These are phyloP conservation scores for Pseudocercospora macadamiae DNA, from an alignment of 2,329 filamentous ascomycete species.

Conservation along the genomic window DNA sequence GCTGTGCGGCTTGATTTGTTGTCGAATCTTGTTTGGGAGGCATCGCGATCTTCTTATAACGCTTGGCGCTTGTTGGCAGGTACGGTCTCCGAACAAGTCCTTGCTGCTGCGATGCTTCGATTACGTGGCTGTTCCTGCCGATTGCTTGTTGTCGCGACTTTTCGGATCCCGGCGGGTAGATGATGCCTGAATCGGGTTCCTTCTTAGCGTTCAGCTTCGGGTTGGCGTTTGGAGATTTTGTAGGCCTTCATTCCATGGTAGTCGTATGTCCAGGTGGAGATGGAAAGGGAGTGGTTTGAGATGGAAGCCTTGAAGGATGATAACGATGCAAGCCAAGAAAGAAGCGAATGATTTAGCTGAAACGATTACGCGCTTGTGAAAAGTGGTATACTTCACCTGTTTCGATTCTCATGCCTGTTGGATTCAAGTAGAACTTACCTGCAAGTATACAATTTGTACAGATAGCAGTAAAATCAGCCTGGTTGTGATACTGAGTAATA, in stretches of 20 bases:
- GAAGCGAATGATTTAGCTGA: background rate
- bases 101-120: background rate
- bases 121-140: background rate
- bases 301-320: too few relatives aligned
- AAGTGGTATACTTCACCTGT: background rate
- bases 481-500: too few relatives aligned
- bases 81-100: background rate
- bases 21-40: background rate
- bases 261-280: too few relatives aligned
- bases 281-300: too few relatives aligned
- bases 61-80: background rate
- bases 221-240: too few relatives aligned
- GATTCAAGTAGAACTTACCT: too few relatives aligned
- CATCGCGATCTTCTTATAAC: background rate
- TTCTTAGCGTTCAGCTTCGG: background rate
- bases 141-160: background rate
- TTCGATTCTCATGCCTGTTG: too few relatives aligned
- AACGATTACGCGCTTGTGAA: background rate
- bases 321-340: background rate
- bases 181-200: too few relatives aligned
- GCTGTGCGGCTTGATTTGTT: background rate
- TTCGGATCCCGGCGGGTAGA: background rate
- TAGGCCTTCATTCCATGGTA: too few relatives aligned
- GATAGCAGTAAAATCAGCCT: too few relatives aligned
- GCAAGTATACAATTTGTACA: too few relatives aligned